Base-by-base conservation (phyloP, 2,329 filamentous ascomycete species). In the Stromatinia cepivora region DNA sequence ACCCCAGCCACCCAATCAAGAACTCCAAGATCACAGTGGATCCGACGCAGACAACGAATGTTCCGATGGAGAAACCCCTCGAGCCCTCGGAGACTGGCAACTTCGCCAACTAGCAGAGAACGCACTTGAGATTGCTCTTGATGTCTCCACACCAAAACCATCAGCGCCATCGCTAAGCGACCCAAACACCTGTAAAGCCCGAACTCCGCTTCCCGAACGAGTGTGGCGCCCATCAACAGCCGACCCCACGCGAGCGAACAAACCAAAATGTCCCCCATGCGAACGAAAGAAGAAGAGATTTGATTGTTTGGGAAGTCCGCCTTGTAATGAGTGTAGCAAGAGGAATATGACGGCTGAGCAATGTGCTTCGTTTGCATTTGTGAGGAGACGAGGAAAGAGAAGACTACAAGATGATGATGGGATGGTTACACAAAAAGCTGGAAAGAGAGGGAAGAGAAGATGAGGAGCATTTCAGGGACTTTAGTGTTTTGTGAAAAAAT, bases 231-330 rank as follows among this genome's bases (percentile, higher is more conserved):
- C 63, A 56, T 45, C 63, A 31, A 31, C 63, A 28, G 45, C 36
- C 9, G 36, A 56, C 11, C 36, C 63, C 25, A 66, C 50, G 15
- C n/a, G n/a, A 46, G 25, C 66, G n/a, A 68, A 68, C 50, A 68
- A 68, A 36, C 66, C 56, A 7, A 68, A 68, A 54, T 68, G 67
- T n/a, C 62, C 67, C n/a, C 53, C 62, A 39, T 69, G 67, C 52
- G 54, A 53, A 54, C 50, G 50, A 45, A 57, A 52, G 53, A 69
- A 69, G 34, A 64, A 69, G 53, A 69, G 52, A 36, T 66, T 57
- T 42, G 61, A 48, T 66, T 69, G 62, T 28, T 45, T 69, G 34
- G 61, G 67, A 50, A 52, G 25, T 17, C 52, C 67, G 31, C 63
- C 52, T 50, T 69, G 67, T 53, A 69, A 57, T 17, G 62, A 66